Evolutionary conservation across 352 stramenopile species (phyloP).

Genomic region (Aphanomyces stellatus): DNA sequence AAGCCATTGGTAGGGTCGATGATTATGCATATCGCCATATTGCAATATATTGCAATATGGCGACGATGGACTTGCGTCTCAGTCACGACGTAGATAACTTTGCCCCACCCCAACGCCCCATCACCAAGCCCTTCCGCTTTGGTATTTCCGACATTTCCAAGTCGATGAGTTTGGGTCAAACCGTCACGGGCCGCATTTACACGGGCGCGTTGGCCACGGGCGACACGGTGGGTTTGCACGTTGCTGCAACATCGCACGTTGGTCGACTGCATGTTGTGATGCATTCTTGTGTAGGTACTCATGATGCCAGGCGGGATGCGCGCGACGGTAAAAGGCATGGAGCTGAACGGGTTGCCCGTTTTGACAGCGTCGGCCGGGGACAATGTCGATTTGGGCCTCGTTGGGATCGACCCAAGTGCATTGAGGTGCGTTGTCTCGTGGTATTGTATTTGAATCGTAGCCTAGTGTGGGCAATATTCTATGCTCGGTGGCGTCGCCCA

Average conservation of each 20-base stretch:
- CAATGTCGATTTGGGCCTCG: slow-evolving; percentile 70
- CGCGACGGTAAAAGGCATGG: slow-evolving; percentile 54
- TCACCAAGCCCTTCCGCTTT: slow-evolving; percentile 81
- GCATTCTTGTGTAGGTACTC: slow-evolving; percentile 30
- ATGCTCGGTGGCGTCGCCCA: slow-evolving; percentile 68
- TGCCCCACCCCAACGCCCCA: slow-evolving; percentile 59
- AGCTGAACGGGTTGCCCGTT: slow-evolving; percentile 61
- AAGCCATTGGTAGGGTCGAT: slow-evolving; percentile 64
- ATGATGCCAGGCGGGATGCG: slow-evolving; percentile 50
- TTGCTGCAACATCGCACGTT: too few species aligned
- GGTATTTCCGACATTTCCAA: slow-evolving; percentile 78
- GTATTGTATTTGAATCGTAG: too few species aligned
- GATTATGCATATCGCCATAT: slow-evolving; percentile 2
- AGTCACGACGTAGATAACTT: slow-evolving; percentile 62
- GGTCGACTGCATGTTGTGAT: not conserved
- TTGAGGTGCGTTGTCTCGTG: slow-evolving; percentile 36
- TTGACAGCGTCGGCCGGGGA: slow-evolving; percentile 59
- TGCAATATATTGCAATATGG: not conserved
- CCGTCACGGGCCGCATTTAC: slow-evolving; percentile 80
- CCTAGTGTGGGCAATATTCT: slow-evolving; percentile 62
- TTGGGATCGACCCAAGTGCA: slow-evolving; percentile 55
- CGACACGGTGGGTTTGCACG: slow-evolving; percentile 41
- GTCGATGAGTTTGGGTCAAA: slow-evolving; percentile 73
- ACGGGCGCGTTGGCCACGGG: slow-evolving; percentile 52
- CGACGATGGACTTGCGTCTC: too few species aligned